A percentile compares a stretch with the other conserved stretches of the same genome.
Evolutionary conservation across 2,329 filamentous ascomycete species (phyloP).

Genomic region (Alternaria tenuissima): DNA sequence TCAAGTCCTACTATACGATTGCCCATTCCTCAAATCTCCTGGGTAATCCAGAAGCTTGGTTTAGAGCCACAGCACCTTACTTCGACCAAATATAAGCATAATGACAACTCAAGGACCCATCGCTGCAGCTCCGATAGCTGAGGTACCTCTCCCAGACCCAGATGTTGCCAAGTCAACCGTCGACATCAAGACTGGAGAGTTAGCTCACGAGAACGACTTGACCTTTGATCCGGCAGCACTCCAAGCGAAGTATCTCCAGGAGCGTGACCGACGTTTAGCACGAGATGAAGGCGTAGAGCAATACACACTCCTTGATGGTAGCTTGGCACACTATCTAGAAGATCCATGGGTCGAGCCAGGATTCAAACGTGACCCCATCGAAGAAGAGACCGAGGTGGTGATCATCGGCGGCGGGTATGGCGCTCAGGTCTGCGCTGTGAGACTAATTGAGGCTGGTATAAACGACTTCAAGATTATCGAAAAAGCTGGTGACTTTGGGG

Average conservation of each 20-base stretch:
- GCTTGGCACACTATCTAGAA: slow-evolving; percentile 34
- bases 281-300: slow-evolving; percentile 39
- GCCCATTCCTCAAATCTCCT: not conserved
- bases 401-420: slow-evolving; percentile 58
- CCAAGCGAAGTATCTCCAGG: slow-evolving; percentile 38
- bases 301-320: slow-evolving; percentile 38
- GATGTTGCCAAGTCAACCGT: slow-evolving; percentile 22
- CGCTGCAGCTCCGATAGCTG: slow-evolving; percentile 23
- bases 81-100: not conserved
- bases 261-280: slow-evolving; percentile 40
- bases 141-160: slow-evolving; percentile 23
- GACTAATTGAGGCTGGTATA: slow-evolving; percentile 45
- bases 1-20: not conserved
- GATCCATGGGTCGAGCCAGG: slow-evolving; percentile 42
- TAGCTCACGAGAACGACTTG: slow-evolving; percentile 24
- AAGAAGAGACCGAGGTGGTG: slow-evolving; percentile 40
- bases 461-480: slow-evolving; percentile 53
- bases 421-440: slow-evolving; percentile 53
- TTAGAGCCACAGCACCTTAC: not conserved
- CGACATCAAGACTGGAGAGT: slow-evolving; percentile 26
- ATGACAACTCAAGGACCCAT: slow-evolving; percentile 24
- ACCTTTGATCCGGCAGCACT: slow-evolving; percentile 36
- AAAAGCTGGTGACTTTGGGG: slow-evolving; percentile 56
- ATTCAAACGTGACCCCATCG: slow-evolving; percentile 34
- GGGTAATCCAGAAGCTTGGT: not conserved